Evolutionary conservation across 805 yeast genomes (phyloP), one percentile per base, ranked within the genome.

Genomic region (Priceomyces medius): DNA sequence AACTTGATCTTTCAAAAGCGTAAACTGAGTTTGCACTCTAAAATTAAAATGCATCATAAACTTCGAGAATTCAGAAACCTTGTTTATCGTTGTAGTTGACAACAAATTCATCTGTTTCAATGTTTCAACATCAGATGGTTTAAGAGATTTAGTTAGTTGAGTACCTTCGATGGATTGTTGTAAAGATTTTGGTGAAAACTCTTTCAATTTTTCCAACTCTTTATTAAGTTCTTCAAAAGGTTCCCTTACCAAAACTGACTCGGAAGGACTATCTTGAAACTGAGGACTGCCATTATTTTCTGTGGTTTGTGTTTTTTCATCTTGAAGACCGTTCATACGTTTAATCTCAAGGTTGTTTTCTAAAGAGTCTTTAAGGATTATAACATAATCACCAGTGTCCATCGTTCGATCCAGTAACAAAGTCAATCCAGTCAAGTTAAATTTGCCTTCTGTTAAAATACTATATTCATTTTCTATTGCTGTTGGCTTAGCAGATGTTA

Each of bases 361-460:
- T 7, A 43, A 13, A 3, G 49, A 36, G 20, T 32, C 34, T 20
- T 44, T 47, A 9, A 56, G 36, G 7, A 50, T 40, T 13, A 61
- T 39, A n/a, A 59, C 40, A 40, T 58, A 63, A 6, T 55, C 58
- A 1, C 71, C 71, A 3, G 61, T 48, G 19, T 55, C 57, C 2
- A 61, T 49, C 10, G 56, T 43, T n/a, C 43, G 50, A 36, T 66
- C 72, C 9, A 42, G 47, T 2, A 65, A 34, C 19, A 48, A 45
- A 10, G 55, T 49, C 35, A 47, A 41, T 8, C 56, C 42, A 10
- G 32, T 28, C 7, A 48, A 23, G 17, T 33, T 28, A n/a, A 43
- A 40, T 2, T 28, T 20, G 2, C 36, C 42, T 27, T 40, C 14
- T 2, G 42, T 27, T 16, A 46, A 38, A 23, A 40, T 12, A 12